A percentile compares a stretch with the other conserved stretches of the same genome.
These are phyloP conservation scores for Hebeloma cylindrosporum DNA, from an alignment of 768 basidiomycete species.

Conservation along the genomic window DNA sequence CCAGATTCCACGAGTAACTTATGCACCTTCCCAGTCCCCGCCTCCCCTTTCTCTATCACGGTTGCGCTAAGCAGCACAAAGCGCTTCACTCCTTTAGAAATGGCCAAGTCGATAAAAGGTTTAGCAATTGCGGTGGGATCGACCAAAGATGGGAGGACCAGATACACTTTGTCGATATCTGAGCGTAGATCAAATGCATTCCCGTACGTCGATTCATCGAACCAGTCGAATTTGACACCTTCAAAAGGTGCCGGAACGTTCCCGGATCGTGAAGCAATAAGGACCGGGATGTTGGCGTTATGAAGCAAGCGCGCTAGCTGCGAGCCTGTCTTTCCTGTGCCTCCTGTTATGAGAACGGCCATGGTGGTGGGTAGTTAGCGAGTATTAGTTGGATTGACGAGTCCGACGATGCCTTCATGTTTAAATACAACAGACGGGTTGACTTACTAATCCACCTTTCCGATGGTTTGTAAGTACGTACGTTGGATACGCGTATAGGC, in stretches of 20 bases:
- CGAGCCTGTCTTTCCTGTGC: constrained; percentile 31
- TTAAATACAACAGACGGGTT: no score
- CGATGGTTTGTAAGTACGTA: no score
- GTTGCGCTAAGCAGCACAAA: constrained; percentile 1
- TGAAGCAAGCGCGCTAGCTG: constrained; percentile 25
- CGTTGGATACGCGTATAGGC: no score
- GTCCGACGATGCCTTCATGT: no score
- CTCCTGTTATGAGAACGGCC: constrained; percentile 35
- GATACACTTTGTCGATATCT: constrained; percentile 23
- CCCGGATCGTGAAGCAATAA: constrained; percentile 29
- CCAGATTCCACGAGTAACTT: constrained; percentile 1
- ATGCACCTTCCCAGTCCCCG: constrained; percentile 1
- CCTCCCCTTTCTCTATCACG: background rate
- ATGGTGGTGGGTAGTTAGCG: constrained; percentile 12
- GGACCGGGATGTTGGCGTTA: constrained; percentile 18
- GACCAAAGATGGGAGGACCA: constrained; percentile 17
- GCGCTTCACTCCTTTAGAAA: constrained; percentile 13
- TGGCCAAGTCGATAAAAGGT: constrained; percentile 31
- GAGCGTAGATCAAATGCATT: constrained; percentile 28
- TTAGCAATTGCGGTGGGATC: constrained; percentile 21
- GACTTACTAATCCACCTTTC: no score
- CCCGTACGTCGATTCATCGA: constrained; percentile 28
- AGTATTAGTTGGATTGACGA: constrained; percentile 2
- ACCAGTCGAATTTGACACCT: constrained; percentile 32
- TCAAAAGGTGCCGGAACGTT: constrained; percentile 27